Conservation (phyloP, 495 filamentous ascomycete species). For the Neurospora pannonica region DNA sequence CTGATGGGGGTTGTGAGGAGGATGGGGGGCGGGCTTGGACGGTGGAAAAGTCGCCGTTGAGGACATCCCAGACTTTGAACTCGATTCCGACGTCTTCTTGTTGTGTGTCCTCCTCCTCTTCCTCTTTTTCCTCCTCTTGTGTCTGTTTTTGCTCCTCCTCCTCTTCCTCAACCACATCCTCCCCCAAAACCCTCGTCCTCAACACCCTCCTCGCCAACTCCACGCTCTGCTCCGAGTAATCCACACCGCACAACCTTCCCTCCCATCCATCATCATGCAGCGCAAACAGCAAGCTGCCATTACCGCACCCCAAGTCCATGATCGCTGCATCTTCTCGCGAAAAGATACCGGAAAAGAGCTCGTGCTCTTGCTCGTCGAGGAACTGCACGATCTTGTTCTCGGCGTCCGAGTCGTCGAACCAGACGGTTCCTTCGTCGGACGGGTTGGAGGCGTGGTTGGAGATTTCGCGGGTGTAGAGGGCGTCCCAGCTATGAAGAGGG, state of each 20-base stretch:
- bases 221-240: constrained; percentile 71
- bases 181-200: constrained; percentile 19
- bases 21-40: not conserved
- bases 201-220: constrained; percentile 52
- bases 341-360: not conserved
- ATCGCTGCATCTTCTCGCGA: constrained; percentile 30
- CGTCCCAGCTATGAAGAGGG: constrained; percentile 52
- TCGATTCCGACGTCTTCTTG: constrained; percentile 27
- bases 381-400: constrained; percentile 51
- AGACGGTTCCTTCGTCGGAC: constrained; percentile 57
- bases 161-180: constrained; percentile 4
- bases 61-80: constrained; percentile 72
- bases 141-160: constrained; percentile 11
- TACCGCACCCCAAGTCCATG: constrained; percentile 78
- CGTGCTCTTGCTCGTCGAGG: constrained; percentile 34
- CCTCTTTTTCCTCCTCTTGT: constrained; percentile 6
- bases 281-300: constrained; percentile 77
- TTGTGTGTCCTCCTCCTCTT: not conserved
- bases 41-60: constrained; percentile 35
- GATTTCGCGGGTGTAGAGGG: constrained; percentile 51
- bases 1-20: not conserved
- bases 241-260: constrained; percentile 73
- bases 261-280: constrained; percentile 47
- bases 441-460: constrained; percentile 52
- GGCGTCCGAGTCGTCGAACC: constrained; percentile 67